These are phyloP conservation scores for Mrakia blollopis DNA, from an alignment of 768 basidiomycete species.

Conservation along the genomic window DNA sequence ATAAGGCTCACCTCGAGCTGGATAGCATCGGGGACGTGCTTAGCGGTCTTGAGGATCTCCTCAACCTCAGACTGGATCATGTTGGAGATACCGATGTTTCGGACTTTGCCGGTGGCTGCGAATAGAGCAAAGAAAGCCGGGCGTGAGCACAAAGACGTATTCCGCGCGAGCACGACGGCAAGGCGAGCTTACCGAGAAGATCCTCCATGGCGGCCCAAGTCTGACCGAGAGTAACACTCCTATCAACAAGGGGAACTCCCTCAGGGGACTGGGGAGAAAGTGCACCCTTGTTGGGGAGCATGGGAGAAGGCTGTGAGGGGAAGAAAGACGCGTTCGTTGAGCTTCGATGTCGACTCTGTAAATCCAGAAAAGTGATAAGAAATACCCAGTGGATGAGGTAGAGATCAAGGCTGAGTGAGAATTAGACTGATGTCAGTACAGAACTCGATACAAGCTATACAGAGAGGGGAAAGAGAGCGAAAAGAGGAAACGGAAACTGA, in stretches of 20 bases:
- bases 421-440: neutral
- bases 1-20: conserved; percentile 22
- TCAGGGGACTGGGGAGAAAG: conserved; percentile 15
- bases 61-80: conserved; percentile 27
- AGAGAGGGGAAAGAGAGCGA: neutral
- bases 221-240: conserved; percentile 6
- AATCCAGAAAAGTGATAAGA: neutral
- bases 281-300: conserved; percentile 19
- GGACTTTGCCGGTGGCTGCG: conserved; percentile 20
- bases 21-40: conserved; percentile 29
- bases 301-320: conserved; percentile 16
- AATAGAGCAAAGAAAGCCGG: neutral
- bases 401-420: conserved; percentile 2
- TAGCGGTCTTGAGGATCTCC: conserved; percentile 28
- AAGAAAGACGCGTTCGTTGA: neutral
- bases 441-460: too few species aligned
- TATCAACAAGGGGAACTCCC: conserved; percentile 21
- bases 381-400: conserved; percentile 30
- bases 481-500: neutral
- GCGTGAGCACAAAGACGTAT: neutral
- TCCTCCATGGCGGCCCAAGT: conserved; percentile 29
- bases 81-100: conserved; percentile 27
- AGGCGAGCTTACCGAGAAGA: conserved; percentile 11
- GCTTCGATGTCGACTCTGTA: neutral
- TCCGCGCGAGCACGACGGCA: too few species aligned